phyloP scores from a whole-genome alignment of 805 yeast species.

The Maudiozyma serrabonitensis region DNA sequence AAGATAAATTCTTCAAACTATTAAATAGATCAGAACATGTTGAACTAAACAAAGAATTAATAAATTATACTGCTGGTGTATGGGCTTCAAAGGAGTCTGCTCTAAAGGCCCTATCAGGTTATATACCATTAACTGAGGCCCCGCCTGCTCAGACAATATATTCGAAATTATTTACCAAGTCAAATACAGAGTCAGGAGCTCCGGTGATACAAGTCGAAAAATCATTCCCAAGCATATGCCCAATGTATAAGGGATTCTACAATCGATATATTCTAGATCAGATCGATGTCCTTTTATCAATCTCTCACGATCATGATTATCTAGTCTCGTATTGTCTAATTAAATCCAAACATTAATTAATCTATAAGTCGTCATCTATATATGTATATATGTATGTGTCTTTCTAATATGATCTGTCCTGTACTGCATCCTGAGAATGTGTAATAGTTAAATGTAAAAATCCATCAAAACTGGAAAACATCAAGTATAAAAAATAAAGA shows the following conservation, averaged over 20 bases:
- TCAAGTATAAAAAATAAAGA: slow-evolving; percentile 36
- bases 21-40: neutral
- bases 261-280: slow-evolving; percentile 6
- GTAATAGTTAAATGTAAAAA: slow-evolving; percentile 39
- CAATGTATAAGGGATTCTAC: slow-evolving; percentile 8
- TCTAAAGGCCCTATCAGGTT: slow-evolving; percentile 16
- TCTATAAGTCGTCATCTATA: too few relatives aligned
- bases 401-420: too few relatives aligned
- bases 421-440: neutral
- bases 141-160: slow-evolving; percentile 26
- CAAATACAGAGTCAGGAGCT: slow-evolving; percentile 8
- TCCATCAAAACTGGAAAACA: slow-evolving; percentile 50
- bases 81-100: slow-evolving; percentile 28
- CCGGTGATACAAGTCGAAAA: slow-evolving; percentile 15
- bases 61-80: slow-evolving; percentile 20
- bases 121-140: slow-evolving; percentile 7
- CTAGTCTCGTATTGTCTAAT: slow-evolving; percentile 10
- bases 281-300: slow-evolving; percentile 12
- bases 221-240: neutral
- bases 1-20: slow-evolving; percentile 6
- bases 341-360: neutral
- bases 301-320: slow-evolving; percentile 27
- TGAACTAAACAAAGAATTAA: neutral
- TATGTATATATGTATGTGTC: too few relatives aligned
- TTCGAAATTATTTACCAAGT: slow-evolving; percentile 18